Base-by-base conservation (phyloP, 345 rosid genomes). In the Dovyalis caffra region DNA sequence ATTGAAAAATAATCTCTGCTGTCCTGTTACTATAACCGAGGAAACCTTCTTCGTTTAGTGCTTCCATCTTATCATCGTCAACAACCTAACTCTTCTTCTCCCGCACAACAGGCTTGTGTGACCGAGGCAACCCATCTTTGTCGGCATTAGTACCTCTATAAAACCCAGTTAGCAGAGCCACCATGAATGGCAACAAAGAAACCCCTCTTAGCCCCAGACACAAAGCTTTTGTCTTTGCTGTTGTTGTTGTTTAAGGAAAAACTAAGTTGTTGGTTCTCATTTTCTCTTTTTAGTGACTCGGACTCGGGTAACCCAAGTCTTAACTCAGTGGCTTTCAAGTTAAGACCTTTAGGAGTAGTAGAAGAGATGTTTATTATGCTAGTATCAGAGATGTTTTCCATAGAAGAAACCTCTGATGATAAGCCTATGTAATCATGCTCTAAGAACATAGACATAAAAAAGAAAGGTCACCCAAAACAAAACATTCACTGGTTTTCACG, bases 261-360 rank as follows among this genome's bases (percentile, higher is more conserved):
- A 38, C 71, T 18, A 28, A 74, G 71, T 9, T 74, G 49, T 3
- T 71, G 60, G 65, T n/a, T 67, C 26, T 72, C 81, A 18, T 62
- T 62, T 8, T 74, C 85, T 74, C 91, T 79, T 23, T 78, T 85
- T 20, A 90, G 89, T 21, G 96, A 91, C 73, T 82, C 86, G 8
- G 88, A 89, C 43, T 93, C 96, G 2, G 96, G 96, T 78, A 89
- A 81, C 71, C 93, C 96, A 68, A 91, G 93, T 73, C 93, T 85
- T 75, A 91, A 77, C 88, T 91, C 91, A n/a, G 95, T 91, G 8
- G 92, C 95, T 77, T 84, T 87, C 64, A 86, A 77, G 79, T 85
- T 84, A 7, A 89, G 73, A 79, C 83, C 81, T 34, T 34, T 34
- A 34, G 8, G 7, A 40, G 40, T 43, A 47, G 61, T 66, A 5